Evolutionary conservation across 371 early-diverging fungal species (phyloP).

Genomic region (Blyttiomyces sp.): DNA sequence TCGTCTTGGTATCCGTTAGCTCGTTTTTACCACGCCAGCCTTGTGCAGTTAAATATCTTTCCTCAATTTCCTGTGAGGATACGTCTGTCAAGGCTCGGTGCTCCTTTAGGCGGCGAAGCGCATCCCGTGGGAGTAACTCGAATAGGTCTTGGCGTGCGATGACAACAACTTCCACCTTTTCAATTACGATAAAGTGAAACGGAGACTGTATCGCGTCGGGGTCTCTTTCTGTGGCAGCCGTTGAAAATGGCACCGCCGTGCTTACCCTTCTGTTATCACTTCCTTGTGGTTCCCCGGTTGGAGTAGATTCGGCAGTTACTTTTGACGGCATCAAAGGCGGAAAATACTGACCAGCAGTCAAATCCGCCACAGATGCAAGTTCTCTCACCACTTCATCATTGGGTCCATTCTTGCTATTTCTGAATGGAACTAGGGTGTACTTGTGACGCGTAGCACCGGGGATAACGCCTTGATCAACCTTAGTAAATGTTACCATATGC

Average conservation of each 20-base stretch:
- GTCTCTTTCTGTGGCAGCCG: not conserved
- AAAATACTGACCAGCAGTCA: constrained; percentile 19
- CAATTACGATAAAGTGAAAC: constrained; percentile 22
- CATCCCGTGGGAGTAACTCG: constrained; percentile 16
- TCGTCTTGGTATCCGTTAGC: too few species aligned
- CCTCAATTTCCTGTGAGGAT: constrained; percentile 22
- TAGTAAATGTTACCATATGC: constrained; percentile 24
- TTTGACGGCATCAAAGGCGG: constrained; percentile 14
- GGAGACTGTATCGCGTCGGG: constrained; percentile 1
- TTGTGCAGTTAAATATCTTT: constrained; percentile 17
- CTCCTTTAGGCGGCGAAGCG: constrained; percentile 13
- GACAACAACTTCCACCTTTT: constrained; percentile 17
- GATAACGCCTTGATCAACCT: constrained; percentile 12
- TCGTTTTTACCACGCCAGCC: constrained; percentile 27
- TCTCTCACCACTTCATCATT: constrained; percentile 23
- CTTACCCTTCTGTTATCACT: not conserved
- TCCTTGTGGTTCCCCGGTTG: not conserved
- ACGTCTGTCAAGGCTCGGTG: constrained; percentile 20
- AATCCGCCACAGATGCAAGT: constrained; percentile 22
- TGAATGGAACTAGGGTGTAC: constrained; percentile 15
- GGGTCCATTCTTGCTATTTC: not conserved
- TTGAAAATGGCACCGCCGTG: not conserved
- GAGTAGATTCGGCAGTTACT: constrained; percentile 5
- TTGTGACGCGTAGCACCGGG: constrained; percentile 4
- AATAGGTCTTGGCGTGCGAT: constrained; percentile 13